Percentiles rank a stretch among this genome's conserved stretches.
phyloP scores from a whole-genome alignment of 768 basidiomycete genomes.

The Myochromella boudieri region DNA sequence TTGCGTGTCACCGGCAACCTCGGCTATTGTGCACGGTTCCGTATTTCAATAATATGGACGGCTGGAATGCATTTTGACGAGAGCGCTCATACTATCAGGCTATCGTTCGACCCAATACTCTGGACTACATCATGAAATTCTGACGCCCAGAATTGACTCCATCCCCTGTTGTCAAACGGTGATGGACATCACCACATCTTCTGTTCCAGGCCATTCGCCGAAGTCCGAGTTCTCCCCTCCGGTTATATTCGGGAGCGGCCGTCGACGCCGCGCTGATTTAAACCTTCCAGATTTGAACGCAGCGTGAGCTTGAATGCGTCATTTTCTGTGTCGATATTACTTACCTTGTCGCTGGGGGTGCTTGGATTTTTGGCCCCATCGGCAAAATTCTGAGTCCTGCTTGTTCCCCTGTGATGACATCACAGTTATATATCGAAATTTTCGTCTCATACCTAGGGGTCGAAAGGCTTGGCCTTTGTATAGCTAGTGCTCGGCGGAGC shows the following conservation, averaged over 20 bases:
- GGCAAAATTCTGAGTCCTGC: too few species aligned
- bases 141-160: constrained; percentile 12
- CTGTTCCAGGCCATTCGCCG: constrained; percentile 7
- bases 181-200: constrained; percentile 14
- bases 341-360: too few species aligned
- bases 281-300: constrained; percentile 1
- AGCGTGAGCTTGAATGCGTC: too few species aligned
- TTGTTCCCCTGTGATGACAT: too few species aligned
- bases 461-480: too few species aligned
- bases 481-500: not conserved
- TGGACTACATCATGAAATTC: constrained; percentile 7
- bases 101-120: not conserved
- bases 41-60: not conserved
- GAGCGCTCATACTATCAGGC: not conserved
- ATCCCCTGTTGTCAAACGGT: constrained; percentile 8
- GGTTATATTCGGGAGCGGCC: constrained; percentile 12
- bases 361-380: too few species aligned
- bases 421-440: too few species aligned
- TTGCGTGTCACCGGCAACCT: not conserved
- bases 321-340: too few species aligned
- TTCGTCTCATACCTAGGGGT: too few species aligned
- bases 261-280: constrained; percentile 7
- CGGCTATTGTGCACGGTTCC: constrained; percentile 1
- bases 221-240: constrained; percentile 11
- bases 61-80: too few species aligned